Evolutionary conservation across 1,284 basidiomycete genomes (phyloP), one percentile per base, ranked within the genome.

Genomic region (Sphaerobolus stellatus): DNA sequence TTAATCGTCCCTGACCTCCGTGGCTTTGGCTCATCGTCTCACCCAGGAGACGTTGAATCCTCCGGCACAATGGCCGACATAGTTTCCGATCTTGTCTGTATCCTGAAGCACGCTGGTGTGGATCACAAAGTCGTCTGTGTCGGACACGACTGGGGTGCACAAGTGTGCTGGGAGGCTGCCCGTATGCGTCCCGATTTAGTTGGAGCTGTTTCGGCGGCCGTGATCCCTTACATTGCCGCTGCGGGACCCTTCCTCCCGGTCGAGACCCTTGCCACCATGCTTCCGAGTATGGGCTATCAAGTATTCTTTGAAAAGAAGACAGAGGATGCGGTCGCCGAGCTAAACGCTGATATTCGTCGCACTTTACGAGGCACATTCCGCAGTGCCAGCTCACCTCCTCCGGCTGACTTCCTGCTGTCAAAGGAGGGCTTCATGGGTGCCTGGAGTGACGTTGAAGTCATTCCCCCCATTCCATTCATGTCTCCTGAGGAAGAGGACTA

Each of bases 111-210:
- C 52, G 79, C 78, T 0, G 62, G 69, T 1, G 76, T 84, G 1
- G 46, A 65, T 14, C 18, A 18, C 0, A 72, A 75, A 25, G 80
- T 78, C 0, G 70, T 83, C 30, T 88, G 84, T 59, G 70, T 7
- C 38, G 86, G 86, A 8, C 86, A 89, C 60, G 87, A 89, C 59
- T 88, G 86, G 87, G 86, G 87, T 33, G 72, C 83, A 2, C 75
- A 79, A 52, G 61, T 80, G 2, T 89, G 86, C 61, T 84, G 82
- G 62, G 83, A 88, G 65, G 80, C 82, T 14, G 84, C 80, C 1
- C 76, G 84, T 11, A 73, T 77, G 68, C 71, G 84, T 20, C 86
- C 85, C 0, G 84, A 87, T 58, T 64, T 83, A 2, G 78, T 88
- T 62, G 72, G 67, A 2, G 83, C 72, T 1, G 78, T 88, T n/a